Base-by-base conservation (phyloP, 768 basidiomycete species). In the Russula griseocarnosa region DNA sequence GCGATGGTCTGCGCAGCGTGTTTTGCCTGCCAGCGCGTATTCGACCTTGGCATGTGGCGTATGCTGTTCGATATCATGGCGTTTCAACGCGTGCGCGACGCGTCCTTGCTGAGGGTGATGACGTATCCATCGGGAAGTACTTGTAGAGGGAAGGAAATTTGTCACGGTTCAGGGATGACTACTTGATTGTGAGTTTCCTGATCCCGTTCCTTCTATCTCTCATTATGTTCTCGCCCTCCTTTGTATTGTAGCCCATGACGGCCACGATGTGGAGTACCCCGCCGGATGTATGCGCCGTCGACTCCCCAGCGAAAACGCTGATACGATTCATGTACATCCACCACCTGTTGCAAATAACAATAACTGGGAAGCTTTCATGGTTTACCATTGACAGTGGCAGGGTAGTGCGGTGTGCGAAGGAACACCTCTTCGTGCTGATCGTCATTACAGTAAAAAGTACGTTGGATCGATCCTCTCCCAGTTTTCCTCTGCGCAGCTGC, bases 351-450 rank as follows among this genome's bases (percentile, higher is more conserved):
- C 28, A 30, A 30, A 30, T 8, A 36, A 36, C 90, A 74, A 74
- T 90, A n/a, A 83, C 79, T 0, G 86, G 82, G 0, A 88, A 85
- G 67, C 88, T 87, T 0, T 78, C 80, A 4, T 92, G 89, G 89
- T 88, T 83, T 51, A 90, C 87, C 0, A 28, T 28, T 4, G 4
- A 28, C 3, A 4, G 87, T 13, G 88, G 90, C 70, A 87, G 87
- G 86, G 78, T 18, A 9, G 11, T 1, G 18, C 42, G 40, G 18
- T 42, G 40, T 7, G 16, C 44, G 8, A 68, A 88, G 87, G 62
- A 3, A 20, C 10, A 8, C 32, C 14, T 49, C 30, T 11, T 42
- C 11, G 20, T 44, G 20, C 22, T 36, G n/a, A 24, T 1, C 10
- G 36, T 20, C 14, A 38, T 36, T 92, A 88, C 85, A 87, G 77